Percentiles rank a stretch among this genome's conserved stretches.
phyloP scores from a whole-genome alignment of 306 rosid species.

The Psophocarpus tetragonolobus region DNA sequence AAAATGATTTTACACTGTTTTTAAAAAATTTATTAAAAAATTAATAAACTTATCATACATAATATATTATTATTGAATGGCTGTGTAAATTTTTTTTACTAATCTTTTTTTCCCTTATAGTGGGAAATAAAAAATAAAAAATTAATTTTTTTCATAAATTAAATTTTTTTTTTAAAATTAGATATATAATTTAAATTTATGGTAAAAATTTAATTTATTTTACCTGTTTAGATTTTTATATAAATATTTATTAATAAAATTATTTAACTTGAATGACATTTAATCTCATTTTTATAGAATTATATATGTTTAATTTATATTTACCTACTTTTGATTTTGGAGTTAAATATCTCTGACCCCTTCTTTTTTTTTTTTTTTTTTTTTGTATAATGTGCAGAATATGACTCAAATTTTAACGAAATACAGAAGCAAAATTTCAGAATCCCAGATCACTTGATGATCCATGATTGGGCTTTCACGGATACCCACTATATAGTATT shows the following conservation, averaged over 20 bases:
- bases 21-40: no score
- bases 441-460: constrained; percentile 88
- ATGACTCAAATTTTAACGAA: constrained; percentile 60
- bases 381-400: constrained; percentile 45
- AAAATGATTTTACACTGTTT: no score
- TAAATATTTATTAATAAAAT: neutral
- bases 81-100: no score
- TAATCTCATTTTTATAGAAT: neutral
- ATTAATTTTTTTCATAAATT: no score
- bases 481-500: constrained; percentile 74
- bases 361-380: no score
- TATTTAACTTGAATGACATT: neutral
- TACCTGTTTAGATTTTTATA: neutral
- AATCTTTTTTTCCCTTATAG: no score
- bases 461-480: constrained; percentile 96
- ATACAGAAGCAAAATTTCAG: constrained; percentile 58
- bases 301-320: neutral
- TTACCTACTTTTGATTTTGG: neutral
- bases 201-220: neutral
- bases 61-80: no score
- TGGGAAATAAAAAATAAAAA: no score
- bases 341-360: neutral
- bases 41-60: no score
- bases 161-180: no score
- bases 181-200: no score